phyloP scores from a whole-genome alignment of 441 rosid genomes.

The Pelargonium australe region DNA sequence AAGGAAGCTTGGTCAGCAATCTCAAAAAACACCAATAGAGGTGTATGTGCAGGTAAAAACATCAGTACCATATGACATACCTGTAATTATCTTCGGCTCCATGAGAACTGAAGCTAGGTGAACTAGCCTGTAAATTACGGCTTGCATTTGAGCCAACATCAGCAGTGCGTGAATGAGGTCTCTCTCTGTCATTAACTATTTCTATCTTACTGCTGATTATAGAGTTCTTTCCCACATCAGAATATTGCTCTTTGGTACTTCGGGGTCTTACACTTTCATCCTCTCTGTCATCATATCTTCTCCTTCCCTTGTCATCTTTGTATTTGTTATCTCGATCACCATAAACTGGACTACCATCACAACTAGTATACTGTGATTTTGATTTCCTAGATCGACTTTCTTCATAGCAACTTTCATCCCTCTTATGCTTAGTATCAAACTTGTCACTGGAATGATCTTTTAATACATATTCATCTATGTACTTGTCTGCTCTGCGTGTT shows the following conservation, averaged over 20 bases:
- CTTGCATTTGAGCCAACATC: neutral
- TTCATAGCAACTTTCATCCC: neutral
- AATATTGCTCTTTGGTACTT: conserved; percentile 1
- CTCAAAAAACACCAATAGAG: neutral
- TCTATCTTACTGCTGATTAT: neutral
- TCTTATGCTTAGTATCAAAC: conserved; percentile 5
- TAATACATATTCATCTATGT: neutral
- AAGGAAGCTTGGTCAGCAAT: neutral
- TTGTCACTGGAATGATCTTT: conserved; percentile 3
- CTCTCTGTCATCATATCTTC: neutral
- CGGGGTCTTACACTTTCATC: conserved; percentile 8
- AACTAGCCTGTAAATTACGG: neutral
- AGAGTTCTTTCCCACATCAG: conserved; percentile 1
- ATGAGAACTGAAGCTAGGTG: conserved; percentile 3
- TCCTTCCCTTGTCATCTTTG: conserved; percentile 1
- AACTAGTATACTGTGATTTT: neutral
- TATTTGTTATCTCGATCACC: conserved; percentile 2
- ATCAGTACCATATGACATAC: neutral
- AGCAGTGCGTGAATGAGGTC: conserved; percentile 2
- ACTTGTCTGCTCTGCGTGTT: neutral
- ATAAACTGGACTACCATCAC: conserved; percentile 6
- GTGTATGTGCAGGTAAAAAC: neutral
- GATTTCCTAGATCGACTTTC: conserved; percentile 10
- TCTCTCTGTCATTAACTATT: conserved; percentile 2
- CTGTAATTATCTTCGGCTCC: neutral